These are phyloP conservation scores for Termitomyces heimii DNA, from an alignment of 768 basidiomycete genomes.

Conservation along the genomic window DNA sequence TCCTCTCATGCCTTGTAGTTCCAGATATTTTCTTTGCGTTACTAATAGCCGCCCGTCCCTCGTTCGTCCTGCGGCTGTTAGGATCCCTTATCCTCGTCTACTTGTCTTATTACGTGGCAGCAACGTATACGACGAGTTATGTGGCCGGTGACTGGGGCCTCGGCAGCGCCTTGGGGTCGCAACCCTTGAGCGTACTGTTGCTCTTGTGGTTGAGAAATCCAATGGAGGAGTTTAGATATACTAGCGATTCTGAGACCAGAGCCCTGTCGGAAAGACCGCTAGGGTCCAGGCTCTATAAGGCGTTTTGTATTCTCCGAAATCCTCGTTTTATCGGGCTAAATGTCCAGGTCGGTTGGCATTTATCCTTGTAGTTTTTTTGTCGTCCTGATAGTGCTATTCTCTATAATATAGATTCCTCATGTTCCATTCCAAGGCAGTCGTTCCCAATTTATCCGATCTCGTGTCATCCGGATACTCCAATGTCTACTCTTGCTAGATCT, in stretches of 20 bases:
- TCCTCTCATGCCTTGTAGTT: neutral
- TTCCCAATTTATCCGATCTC: neutral
- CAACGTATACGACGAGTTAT: slow-evolving; percentile 2
- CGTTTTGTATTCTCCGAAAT: slow-evolving; percentile 3
- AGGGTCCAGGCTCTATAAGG: neutral
- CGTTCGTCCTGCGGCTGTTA: neutral
- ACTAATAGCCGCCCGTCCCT: slow-evolving; percentile 2
- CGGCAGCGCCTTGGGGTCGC: neutral
- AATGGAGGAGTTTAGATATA: slow-evolving; percentile 4
- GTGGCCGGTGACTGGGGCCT: neutral
- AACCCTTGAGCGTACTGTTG: neutral
- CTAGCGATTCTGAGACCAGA: neutral
- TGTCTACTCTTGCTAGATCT: slow-evolving; percentile 5
- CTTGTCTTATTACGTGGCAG: neutral
- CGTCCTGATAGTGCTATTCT: neutral
- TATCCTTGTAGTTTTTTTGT: neutral
- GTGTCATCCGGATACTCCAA: neutral
- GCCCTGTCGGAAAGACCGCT: neutral
- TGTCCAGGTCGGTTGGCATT: neutral
- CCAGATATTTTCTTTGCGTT: slow-evolving; percentile 4
- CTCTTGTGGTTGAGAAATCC: slow-evolving; percentile 4
- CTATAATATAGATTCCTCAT: neutral
- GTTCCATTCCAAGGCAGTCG: slow-evolving; percentile 3
- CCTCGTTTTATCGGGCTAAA: slow-evolving; percentile 3
- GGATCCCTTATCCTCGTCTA: slow-evolving; percentile 1